Base-by-base conservation (phyloP, 225 moss, liverwort and hornwort genomes). In the Marchantia paleacea region DNA sequence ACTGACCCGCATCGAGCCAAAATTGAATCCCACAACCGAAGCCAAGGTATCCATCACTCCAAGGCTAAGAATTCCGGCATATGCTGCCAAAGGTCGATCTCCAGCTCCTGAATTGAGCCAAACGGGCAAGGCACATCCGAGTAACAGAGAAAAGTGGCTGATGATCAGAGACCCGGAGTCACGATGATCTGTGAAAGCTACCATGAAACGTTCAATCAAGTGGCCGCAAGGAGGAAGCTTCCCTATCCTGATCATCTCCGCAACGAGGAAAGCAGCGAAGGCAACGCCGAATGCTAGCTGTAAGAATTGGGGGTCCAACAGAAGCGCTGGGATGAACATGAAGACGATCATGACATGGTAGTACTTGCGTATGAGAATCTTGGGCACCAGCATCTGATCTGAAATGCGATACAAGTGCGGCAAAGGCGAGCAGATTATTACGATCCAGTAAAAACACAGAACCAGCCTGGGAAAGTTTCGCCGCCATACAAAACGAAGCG, bases 51-150 rank as follows among this genome's bases (percentile, higher is more conserved):
- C 99, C 53, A 95, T 91, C 80, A 99, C 83, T 10, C 99, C 99
- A 30, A 99, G 87, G 83, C 99, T 94, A 52, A 99, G 65, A 73
- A 99, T 92, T 55, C 99, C 99, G 47, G 95, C 99, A 73, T 90
- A 99, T 8, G 91, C 89, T 73, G 99, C 92, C 72, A 99, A 82
- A 14, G 91, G 93, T 74, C 82, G 85, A 80, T 90, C 88, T 74
- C 78, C 67, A 65, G 82, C 62, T 54, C 83, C 82, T 82, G 95
- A 85, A 61, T 91, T 91, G 80, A 99, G 90, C 99, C 99, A 99
- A 25, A 99, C 90, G 73, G 99, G 99, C 84, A 95, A 79, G 52
- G 95, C 99, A 88, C 99, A 99, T 60, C 99, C 99, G 78, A 99
- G 77, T 52, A 99, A 84, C 78, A 99, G 86, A 78, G 99, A 99